Conservation (phyloP, 2,329 filamentous ascomycete genomes). For the Aspergillus neotritici region DNA sequence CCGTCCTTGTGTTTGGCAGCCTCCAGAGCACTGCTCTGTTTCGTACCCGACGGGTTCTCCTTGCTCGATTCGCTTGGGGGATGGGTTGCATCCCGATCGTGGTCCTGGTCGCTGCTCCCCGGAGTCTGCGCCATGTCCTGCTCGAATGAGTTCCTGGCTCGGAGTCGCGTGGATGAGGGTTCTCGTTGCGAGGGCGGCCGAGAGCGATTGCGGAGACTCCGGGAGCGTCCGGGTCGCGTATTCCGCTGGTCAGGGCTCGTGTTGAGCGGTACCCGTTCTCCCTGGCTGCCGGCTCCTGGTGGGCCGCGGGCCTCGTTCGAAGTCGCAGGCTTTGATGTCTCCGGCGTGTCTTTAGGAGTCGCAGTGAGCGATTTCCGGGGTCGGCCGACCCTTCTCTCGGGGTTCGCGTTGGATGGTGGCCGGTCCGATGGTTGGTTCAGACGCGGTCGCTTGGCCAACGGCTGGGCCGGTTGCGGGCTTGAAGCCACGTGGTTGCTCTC, state of each 20-base stretch:
- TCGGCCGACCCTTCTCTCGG: constrained; percentile 20
- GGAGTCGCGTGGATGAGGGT: background rate
- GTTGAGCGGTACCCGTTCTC: constrained; percentile 7
- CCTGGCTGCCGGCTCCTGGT: constrained; percentile 6
- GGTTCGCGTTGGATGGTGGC: constrained; percentile 1
- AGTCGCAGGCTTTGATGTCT: constrained; percentile 12
- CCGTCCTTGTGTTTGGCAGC: constrained; percentile 7
- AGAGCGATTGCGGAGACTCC: constrained; percentile 15
- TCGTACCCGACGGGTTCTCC: constrained; percentile 7
- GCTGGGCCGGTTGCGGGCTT: constrained; percentile 7
- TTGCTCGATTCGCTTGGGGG: constrained; percentile 7
- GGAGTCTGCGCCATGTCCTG: background rate
- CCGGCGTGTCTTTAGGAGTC: constrained; percentile 7
- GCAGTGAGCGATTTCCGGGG: constrained; percentile 25
- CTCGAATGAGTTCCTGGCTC: background rate
- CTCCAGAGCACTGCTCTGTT: background rate
- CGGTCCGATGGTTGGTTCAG: constrained; percentile 14
- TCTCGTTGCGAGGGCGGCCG: constrained; percentile 9
- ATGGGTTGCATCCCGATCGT: background rate
- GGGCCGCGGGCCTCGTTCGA: constrained; percentile 17
- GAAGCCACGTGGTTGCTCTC: background rate
- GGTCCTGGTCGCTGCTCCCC: background rate
- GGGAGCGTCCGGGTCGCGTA: constrained; percentile 6
- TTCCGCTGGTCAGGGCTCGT: constrained; percentile 11
- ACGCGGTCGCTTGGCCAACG: constrained; percentile 27